Evolutionary conservation across 495 filamentous ascomycete genomes (phyloP).

Genomic region (Aspergillus carlsbadensis): DNA sequence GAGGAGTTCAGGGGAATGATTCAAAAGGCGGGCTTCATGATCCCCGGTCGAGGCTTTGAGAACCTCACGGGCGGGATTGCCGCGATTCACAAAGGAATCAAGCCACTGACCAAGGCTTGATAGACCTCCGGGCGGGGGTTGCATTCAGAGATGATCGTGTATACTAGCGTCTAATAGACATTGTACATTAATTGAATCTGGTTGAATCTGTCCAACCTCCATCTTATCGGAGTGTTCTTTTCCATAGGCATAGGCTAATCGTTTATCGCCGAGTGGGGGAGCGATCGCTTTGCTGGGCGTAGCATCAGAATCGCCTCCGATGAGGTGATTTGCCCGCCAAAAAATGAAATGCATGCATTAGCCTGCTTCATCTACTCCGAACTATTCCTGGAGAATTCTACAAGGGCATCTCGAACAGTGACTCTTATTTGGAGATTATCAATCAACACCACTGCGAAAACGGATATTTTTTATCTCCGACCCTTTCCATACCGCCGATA

Average conservation of each 20-base stretch:
- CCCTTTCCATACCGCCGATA: not conserved
- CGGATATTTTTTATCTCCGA: conserved; percentile 13
- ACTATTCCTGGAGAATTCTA: not conserved
- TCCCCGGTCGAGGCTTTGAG: conserved; percentile 80
- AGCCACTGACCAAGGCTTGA: conserved; percentile 56
- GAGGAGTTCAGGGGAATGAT: conserved; percentile 85
- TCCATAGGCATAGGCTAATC: not conserved
- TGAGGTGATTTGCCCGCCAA: conserved; percentile 19
- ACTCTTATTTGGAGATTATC: not conserved
- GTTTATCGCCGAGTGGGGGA: conserved; percentile 3
- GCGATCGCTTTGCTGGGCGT: conserved; percentile 8
- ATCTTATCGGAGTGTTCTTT: not conserved
- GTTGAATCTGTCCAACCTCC: not conserved
- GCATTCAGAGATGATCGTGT: not conserved
- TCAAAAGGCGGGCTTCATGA: conserved; percentile 78
- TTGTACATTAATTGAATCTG: conserved; percentile 5
- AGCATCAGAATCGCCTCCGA: conserved; percentile 18
- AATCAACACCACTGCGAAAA: not conserved
- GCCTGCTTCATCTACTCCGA: not conserved
- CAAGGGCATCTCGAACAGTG: too few relatives aligned
- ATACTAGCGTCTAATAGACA: conserved; percentile 1
- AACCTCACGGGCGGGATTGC: conserved; percentile 90
- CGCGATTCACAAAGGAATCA: conserved; percentile 94
- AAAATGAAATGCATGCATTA: not conserved
- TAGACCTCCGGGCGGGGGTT: not conserved